Evolutionary conservation across 305 asterid genomes (phyloP).

Genomic region (Ajuga reptans): DNA sequence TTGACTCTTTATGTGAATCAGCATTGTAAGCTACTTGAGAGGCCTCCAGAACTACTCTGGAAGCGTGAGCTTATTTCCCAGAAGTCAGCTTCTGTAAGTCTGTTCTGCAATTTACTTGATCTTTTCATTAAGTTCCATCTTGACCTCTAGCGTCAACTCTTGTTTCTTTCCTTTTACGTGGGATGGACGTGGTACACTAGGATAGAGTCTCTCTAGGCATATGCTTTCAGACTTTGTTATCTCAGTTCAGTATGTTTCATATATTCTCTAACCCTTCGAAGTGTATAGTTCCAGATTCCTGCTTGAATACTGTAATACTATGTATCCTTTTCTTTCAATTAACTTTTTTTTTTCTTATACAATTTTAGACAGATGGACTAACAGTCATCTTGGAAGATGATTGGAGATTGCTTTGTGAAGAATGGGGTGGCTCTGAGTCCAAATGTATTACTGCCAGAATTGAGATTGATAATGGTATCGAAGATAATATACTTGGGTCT

Average conservation of each 20-base stretch:
- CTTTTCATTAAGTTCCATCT: background rate
- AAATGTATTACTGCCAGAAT: conserved; percentile 57
- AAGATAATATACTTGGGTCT: conserved; percentile 34
- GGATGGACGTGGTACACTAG: conserved; percentile 8
- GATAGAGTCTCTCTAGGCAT: conserved; percentile 15
- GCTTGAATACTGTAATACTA: conserved; percentile 22
- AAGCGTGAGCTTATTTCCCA: conserved; percentile 71
- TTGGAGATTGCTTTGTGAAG: conserved; percentile 77
- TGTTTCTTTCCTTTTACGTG: background rate
- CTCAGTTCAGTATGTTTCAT: background rate
- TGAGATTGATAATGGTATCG: conserved; percentile 37
- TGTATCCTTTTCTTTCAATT: conserved; percentile 19
- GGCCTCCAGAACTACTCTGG: conserved; percentile 83
- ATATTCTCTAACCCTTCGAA: background rate
- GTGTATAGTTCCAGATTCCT: conserved; percentile 9
- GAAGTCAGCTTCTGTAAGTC: conserved; percentile 63
- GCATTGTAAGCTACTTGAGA: conserved; percentile 76
- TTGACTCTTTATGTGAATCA: conserved; percentile 33
- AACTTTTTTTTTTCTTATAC: background rate
- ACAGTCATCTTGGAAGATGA: conserved; percentile 61
- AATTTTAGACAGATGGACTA: conserved; percentile 54
- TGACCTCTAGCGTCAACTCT: background rate
- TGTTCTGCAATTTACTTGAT: conserved; percentile 21
- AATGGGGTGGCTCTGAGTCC: conserved; percentile 62
- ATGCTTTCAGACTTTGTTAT: conserved; percentile 12